Base-by-base conservation (phyloP, 495 filamentous ascomycete genomes). In the Letharia columbiana region DNA sequence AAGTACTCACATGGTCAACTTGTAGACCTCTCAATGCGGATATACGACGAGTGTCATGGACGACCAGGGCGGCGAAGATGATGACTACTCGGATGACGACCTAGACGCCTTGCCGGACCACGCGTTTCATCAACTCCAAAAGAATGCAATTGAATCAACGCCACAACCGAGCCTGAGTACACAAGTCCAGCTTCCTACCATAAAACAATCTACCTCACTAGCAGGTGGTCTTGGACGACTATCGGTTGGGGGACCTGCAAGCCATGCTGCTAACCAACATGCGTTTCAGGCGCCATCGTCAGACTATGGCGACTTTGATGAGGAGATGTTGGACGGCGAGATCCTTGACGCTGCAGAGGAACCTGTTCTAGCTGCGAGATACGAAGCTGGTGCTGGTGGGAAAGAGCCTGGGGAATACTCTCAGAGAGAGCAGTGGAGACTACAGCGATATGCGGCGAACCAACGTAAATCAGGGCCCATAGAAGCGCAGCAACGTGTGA, bases 31-130 rank as follows among this genome's bases (percentile, higher is more conserved):
- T 67, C 64, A 54, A 72, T 72, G 71, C 64, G 49, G 64, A 31
- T 57, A 12, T 65, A 68, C 52, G n/a, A 66, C 71, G 65, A 52
- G 71, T 77, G 80, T 79, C 73, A 86, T 86, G 83, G 83, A 83
- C 72, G 77, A 77, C 68, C 68, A 54, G 67, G 77, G 76, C 77
- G 83, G 83, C 60, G 77, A 80, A 70, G 85, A 87, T 73, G 86
- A 87, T 62, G 81, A 79, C 72, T 87, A 87, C 76, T 85, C 80
- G 67, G 88, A 88, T 73, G 83, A 87, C 71, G 82, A 80, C 69
- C 77, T 86, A 68, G 85, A 86, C 70, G 78, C 77, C 63, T 73
- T 87, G 58, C 82, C 84, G 54, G 70, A 78, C 35, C 75, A 82
- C 67, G 77, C 81, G 18, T 75, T 84, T 60, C 73, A 77, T 52